phyloP scores from a whole-genome alignment of 345 rosid species.

The Populus deltoides region DNA sequence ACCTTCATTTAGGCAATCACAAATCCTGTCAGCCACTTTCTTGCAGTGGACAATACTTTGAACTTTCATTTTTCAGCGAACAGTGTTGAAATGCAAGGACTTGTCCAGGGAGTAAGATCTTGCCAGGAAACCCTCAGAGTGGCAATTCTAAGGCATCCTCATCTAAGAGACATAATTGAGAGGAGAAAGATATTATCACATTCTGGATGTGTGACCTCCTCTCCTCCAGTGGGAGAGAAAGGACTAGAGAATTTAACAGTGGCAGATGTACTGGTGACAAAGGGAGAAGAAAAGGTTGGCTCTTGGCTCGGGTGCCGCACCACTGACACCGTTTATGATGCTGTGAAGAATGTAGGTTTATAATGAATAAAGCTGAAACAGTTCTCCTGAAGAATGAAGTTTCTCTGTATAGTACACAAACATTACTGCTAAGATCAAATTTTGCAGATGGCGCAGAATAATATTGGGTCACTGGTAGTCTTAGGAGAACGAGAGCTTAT shows the following conservation, averaged over 20 bases:
- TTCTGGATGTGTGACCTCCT: slow-evolving; percentile 29
- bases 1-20: background rate
- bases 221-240: slow-evolving; percentile 42
- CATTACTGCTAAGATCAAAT: background rate
- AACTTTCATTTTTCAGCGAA: background rate
- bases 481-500: slow-evolving; percentile 59
- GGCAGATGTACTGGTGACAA: slow-evolving; percentile 64
- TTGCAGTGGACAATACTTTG: background rate
- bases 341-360: slow-evolving; percentile 59
- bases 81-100: slow-evolving; percentile 41
- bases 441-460: slow-evolving; percentile 78
- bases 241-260: slow-evolving; percentile 78
- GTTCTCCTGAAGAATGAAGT: background rate
- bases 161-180: slow-evolving; percentile 4
- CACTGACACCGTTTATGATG: slow-evolving; percentile 67
- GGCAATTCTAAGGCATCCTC: slow-evolving; percentile 31
- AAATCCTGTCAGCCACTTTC: background rate
- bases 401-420: background rate
- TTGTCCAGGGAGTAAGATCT: slow-evolving; percentile 36
- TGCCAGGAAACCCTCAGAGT: slow-evolving; percentile 38
- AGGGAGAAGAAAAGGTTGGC: slow-evolving; percentile 49
- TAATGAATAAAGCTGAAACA: background rate
- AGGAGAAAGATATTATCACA: slow-evolving; percentile 28
- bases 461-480: slow-evolving; percentile 86
- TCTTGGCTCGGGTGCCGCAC: slow-evolving; percentile 67